A percentile compares a stretch with the other conserved stretches of the same genome.
phyloP scores from a whole-genome alignment of 176 grass and related monocot species.

The Themeda triandra region DNA sequence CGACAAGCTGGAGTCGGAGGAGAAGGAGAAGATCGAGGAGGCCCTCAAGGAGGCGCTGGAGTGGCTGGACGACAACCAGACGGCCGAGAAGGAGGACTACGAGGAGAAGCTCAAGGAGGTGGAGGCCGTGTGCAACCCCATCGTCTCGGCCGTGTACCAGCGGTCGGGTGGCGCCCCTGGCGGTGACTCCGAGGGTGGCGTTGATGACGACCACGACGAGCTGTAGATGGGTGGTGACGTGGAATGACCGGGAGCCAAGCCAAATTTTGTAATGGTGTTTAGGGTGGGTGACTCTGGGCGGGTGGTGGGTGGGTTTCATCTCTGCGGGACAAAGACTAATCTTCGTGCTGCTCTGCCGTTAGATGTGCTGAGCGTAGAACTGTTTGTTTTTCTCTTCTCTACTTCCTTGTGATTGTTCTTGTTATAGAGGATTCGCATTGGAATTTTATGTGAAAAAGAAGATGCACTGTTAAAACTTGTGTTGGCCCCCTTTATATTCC shows the following conservation, averaged over 20 bases:
- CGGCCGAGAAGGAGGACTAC: slow-evolving; percentile 66
- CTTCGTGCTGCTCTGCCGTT: background rate
- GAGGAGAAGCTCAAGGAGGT: slow-evolving; percentile 85
- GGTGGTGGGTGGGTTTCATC: background rate
- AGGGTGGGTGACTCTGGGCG: background rate
- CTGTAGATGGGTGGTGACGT: slow-evolving; percentile 26
- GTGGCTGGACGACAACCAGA: slow-evolving; percentile 74
- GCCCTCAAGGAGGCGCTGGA: slow-evolving; percentile 65
- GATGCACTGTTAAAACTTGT: background rate
- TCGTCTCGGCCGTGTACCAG: slow-evolving; percentile 69
- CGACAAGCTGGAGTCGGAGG: slow-evolving; percentile 66
- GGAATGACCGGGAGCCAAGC: background rate
- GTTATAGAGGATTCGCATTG: slow-evolving; percentile 33
- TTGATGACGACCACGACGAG: slow-evolving; percentile 53
- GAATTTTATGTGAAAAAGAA: slow-evolving; percentile 44
- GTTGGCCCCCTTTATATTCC: background rate
- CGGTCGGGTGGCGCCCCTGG: slow-evolving; percentile 28
- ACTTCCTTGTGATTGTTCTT: slow-evolving; percentile 22
- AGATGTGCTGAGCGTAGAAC: slow-evolving; percentile 34
- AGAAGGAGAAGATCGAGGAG: slow-evolving; percentile 80
- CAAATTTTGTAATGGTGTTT: slow-evolving; percentile 44
- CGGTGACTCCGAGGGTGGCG: background rate
- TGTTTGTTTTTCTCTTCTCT: background rate
- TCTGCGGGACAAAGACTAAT: background rate
- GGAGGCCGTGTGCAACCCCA: slow-evolving; percentile 69